Evolutionary conservation across 495 filamentous ascomycete genomes (phyloP), one percentile per base, ranked within the genome.

Genomic region (Xylaria venustula): DNA sequence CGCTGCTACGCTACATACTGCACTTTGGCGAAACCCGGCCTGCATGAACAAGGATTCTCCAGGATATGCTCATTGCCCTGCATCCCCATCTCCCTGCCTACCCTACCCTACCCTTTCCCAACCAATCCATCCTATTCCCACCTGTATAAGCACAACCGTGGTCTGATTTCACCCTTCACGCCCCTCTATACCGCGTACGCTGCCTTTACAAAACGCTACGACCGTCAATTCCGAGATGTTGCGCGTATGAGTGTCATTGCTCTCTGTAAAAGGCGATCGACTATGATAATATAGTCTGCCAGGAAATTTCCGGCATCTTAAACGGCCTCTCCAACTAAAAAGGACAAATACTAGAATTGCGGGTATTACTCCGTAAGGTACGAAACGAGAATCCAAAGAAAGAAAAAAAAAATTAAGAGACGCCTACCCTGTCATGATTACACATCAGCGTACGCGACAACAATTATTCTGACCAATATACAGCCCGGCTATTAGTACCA

Each of bases 11-110:
- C 30, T 34, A 34, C 30, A 11, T 5, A 11, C 30, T 34, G 37
- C 15, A 40, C 37, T 37, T 34, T 20, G 37, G 25, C 26, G 26
- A 32, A 45, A 14, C n/a, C 53, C 52, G 36, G 36, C 23, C 52
- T 42, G 53, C 40, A 45, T 22, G 53, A 32, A 25, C 53, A 55
- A 28, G 53, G 40, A 34, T 44, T 55, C 53, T 45, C 53, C 40
- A 55, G 53, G 53, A 55, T 54, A 55, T 55, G 12, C 40, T 20
- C 2, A 7, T 7, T 4, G 14, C 15, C 37, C 37, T 40, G 14
- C 37, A 40, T 40, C 37, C 15, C 37, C 14, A 11, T 40, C 37
- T 40, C 37, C 14, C n/a, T n/a, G n/a, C n/a, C n/a, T n/a, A n/a
- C n/a, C n/a, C n/a, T n/a, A n/a, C n/a, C n/a, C 25, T 45, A 55